Conservation (phyloP, 2,329 filamentous ascomycete genomes). For the Allantophomopsis cytisporea region DNA sequence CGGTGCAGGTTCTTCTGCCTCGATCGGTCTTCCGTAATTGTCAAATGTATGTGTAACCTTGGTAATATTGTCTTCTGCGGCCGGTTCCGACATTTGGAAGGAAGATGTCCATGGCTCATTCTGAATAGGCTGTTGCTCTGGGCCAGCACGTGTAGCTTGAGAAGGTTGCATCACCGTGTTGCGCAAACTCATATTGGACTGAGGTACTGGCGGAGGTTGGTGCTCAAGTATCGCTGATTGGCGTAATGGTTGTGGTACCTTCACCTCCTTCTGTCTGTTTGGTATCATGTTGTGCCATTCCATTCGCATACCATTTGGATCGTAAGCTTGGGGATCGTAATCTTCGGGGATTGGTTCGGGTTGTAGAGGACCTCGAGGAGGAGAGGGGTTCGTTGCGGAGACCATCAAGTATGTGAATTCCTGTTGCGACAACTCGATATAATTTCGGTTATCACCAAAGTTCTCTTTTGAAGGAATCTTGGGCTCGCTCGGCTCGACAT, state of each 20-base stretch:
- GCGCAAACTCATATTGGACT: slow-evolving; percentile 19
- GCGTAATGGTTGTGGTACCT: slow-evolving; percentile 34
- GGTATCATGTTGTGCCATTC: slow-evolving; percentile 18
- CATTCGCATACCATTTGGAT: slow-evolving; percentile 22
- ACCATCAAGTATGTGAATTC: slow-evolving; percentile 59
- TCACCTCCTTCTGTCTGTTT: slow-evolving; percentile 40
- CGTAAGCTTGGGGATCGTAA: slow-evolving; percentile 30
- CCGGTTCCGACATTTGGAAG: slow-evolving; percentile 13
- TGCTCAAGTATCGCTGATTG: slow-evolving; percentile 43
- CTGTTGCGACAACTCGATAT: slow-evolving; percentile 52
- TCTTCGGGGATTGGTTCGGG: slow-evolving; percentile 24
- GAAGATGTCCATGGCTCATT: slow-evolving; percentile 21
- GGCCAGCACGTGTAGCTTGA: slow-evolving; percentile 38
- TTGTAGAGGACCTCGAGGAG: slow-evolving; percentile 44
- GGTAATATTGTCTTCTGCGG: slow-evolving; percentile 38
- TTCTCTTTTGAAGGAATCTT: too few relatives aligned
- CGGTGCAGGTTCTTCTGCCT: slow-evolving; percentile 24
- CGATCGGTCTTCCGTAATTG: slow-evolving; percentile 36
- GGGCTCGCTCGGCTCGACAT: slow-evolving; percentile 19
- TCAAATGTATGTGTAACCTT: slow-evolving; percentile 45
- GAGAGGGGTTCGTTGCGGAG: slow-evolving; percentile 49
- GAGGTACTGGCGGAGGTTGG: slow-evolving; percentile 37
- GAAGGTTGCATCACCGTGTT: slow-evolving; percentile 26
- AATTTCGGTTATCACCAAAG: too few relatives aligned
- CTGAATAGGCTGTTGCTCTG: slow-evolving; percentile 30